Evolutionary conservation across 352 stramenopile species (phyloP), one percentile per base, ranked within the genome.

Genomic region (Pythium scleroteichum): DNA sequence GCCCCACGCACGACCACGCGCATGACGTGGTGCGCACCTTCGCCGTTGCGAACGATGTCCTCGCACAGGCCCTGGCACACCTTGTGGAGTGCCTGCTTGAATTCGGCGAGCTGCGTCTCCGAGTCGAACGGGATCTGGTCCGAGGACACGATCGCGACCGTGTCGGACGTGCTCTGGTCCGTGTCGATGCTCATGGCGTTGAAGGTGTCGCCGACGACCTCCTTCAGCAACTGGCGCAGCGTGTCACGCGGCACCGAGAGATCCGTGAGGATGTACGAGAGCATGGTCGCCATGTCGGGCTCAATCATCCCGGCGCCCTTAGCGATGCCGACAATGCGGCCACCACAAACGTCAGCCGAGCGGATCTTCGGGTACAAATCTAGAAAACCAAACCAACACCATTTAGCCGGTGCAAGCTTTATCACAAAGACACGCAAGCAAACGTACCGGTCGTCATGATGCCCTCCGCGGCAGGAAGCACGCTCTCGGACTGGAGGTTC

Each of bases 251-350:
- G 85, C 50, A 94, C 80, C 59, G 85, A 86, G 45, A 94, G 70
- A 53, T 94, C 84, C 67, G 96, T 95, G 40, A 95, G 88, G 41
- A 94, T 92, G 64, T 90, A 91, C 33, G 79, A 85, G 26, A 98
- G 75, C 85, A 97, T 96, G 33, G 76, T 87, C 56, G 94, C 82
- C 94, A 99, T 98, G 69, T 99, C 96, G 7, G 97, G 97, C 73
- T 99, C 97, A 64, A 99, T 98, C 97, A 99, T 99, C 41, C 97
- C 97, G 10, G 97, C 97, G 14, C 97, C 97, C 74, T 99, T 99
- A 60, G 96, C 97, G 59, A 99, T 98, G 41, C 96, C 97, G 20
- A 98, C 96, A 59, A 99, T 88, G 47, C 94, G 80, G n/a, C 85
- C 88, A 13, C 87, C 87, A 24, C 80, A 92, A 19, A 90, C 79